phyloP scores from a whole-genome alignment of 1,284 basidiomycete species.

The Leccinum cinnamomeum region DNA sequence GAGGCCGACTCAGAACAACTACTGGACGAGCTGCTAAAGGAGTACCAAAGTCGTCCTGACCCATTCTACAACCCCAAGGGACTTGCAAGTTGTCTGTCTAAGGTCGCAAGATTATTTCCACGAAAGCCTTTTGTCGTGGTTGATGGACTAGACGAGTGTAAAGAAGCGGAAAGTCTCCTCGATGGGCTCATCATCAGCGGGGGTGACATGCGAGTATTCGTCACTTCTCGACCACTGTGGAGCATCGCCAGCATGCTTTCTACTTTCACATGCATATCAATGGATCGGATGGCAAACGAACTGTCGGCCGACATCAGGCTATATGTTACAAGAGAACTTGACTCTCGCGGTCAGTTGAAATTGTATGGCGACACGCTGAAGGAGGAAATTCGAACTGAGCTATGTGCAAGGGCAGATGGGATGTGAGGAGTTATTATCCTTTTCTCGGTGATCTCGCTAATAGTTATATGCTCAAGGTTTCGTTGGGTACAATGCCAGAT shows the following conservation, averaged over 20 bases:
- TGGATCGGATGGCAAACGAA: slow-evolving; percentile 6
- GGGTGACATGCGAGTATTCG: slow-evolving; percentile 1
- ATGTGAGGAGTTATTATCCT: not conserved
- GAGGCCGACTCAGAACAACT: not conserved
- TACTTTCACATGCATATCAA: slow-evolving; percentile 4
- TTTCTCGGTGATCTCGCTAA: not conserved
- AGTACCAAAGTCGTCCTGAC: not conserved
- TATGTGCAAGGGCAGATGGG: slow-evolving; percentile 6
- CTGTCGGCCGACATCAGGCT: slow-evolving; percentile 7
- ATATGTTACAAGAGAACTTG: slow-evolving; percentile 9
- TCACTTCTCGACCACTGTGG: slow-evolving; percentile 4
- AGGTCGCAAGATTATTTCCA: slow-evolving; percentile 1
- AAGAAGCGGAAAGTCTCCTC: slow-evolving; percentile 5
- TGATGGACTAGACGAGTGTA: slow-evolving; percentile 18
- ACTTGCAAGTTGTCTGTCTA: slow-evolving; percentile 3
- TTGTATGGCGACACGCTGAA: not conserved
- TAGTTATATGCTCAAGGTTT: slow-evolving; percentile 3
- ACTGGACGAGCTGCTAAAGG: slow-evolving; percentile 13
- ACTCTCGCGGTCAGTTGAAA: slow-evolving; percentile 6
- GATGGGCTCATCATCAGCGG: not conserved
- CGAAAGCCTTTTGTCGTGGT: slow-evolving; percentile 7
- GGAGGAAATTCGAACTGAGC: slow-evolving; percentile 1
- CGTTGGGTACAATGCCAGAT: slow-evolving; percentile 19
- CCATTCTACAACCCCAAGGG: slow-evolving; percentile 10
- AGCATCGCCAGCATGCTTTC: slow-evolving; percentile 3